A percentile compares a stretch with the other conserved stretches of the same genome.
phyloP scores from a whole-genome alignment of 2,329 filamentous ascomycete species.

The Cytospora piceicola region DNA sequence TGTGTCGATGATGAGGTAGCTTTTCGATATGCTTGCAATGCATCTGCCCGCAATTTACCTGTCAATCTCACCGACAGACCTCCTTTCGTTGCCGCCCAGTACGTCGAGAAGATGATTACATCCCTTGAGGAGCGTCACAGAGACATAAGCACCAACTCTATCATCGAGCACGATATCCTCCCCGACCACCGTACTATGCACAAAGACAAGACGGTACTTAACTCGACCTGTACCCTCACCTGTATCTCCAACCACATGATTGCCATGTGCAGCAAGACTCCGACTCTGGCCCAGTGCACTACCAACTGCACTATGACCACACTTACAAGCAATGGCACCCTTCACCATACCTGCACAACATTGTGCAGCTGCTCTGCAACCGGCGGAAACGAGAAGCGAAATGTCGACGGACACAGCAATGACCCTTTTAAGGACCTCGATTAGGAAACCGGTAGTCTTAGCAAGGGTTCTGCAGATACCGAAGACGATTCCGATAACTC shows the following conservation, averaged over 20 bases:
- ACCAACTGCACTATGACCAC: not conserved
- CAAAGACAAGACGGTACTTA: too few relatives aligned
- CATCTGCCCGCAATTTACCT: not conserved
- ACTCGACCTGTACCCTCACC: not conserved
- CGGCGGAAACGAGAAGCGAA: not conserved
- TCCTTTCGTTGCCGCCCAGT: not conserved
- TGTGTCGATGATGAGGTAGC: not conserved
- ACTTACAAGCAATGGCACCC: not conserved
- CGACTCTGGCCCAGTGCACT: not conserved
- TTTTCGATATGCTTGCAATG: not conserved
- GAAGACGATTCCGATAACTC: not conserved
- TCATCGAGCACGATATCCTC: not conserved
- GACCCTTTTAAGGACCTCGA: constrained; percentile 19
- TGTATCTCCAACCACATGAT: not conserved
- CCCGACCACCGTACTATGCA: not conserved
- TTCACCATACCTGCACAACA: not conserved
- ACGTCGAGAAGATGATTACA: not conserved
- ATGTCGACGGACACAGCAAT: not conserved
- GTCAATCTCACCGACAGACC: not conserved
- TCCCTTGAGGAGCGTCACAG: not conserved
- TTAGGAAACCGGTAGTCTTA: constrained; percentile 20
- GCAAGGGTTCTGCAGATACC: not conserved
- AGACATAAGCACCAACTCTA: not conserved
- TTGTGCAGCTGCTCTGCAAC: not conserved
- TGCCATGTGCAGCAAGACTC: not conserved